Evolutionary conservation across 495 filamentous ascomycete genomes (phyloP).

Genomic region (Xylaria bambusicola): DNA sequence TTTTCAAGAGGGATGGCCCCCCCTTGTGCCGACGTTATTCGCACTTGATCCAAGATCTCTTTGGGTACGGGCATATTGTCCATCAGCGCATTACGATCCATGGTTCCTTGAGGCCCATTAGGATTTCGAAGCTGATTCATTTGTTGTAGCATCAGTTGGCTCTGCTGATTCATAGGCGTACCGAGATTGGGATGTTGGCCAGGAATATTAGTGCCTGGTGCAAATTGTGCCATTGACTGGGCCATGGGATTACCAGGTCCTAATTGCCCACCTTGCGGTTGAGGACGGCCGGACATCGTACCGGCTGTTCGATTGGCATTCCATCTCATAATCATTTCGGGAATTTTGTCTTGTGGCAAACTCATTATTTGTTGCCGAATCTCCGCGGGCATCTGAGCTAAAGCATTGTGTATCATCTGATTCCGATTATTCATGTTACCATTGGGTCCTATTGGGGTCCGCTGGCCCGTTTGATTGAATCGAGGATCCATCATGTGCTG

Average conservation of each 20-base stretch:
- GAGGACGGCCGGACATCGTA: slow-evolving; percentile 30
- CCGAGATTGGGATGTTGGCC: slow-evolving; percentile 27
- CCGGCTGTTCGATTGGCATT: slow-evolving; percentile 20
- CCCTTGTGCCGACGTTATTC: slow-evolving; percentile 2
- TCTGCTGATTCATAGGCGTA: slow-evolving; percentile 40
- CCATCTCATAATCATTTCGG: slow-evolving; percentile 47
- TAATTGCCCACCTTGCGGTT: slow-evolving; percentile 38
- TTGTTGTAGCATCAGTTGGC: slow-evolving; percentile 40
- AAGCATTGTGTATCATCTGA: slow-evolving; percentile 38
- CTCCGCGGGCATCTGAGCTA: slow-evolving; percentile 36
- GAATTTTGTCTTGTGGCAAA: slow-evolving; percentile 43
- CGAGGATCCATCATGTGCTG: slow-evolving; percentile 42
- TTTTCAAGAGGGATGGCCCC: slow-evolving; percentile 54
- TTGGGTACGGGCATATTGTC: slow-evolving; percentile 42
- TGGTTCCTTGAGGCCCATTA: slow-evolving; percentile 20
- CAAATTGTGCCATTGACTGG: slow-evolving; percentile 34
- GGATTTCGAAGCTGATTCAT: slow-evolving; percentile 30
- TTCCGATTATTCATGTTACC: slow-evolving; percentile 34
- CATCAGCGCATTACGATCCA: slow-evolving; percentile 32
- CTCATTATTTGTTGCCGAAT: slow-evolving; percentile 29
- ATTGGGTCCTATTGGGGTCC: slow-evolving; percentile 28
- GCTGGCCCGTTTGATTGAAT: slow-evolving; percentile 44
- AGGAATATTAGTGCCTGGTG: slow-evolving; percentile 27
- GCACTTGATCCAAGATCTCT: slow-evolving; percentile 28
- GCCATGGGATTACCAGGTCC: slow-evolving; percentile 34